These are phyloP conservation scores for Pseudohyphozyma bogoriensis DNA, from an alignment of 768 basidiomycete species.

Conservation along the genomic window DNA sequence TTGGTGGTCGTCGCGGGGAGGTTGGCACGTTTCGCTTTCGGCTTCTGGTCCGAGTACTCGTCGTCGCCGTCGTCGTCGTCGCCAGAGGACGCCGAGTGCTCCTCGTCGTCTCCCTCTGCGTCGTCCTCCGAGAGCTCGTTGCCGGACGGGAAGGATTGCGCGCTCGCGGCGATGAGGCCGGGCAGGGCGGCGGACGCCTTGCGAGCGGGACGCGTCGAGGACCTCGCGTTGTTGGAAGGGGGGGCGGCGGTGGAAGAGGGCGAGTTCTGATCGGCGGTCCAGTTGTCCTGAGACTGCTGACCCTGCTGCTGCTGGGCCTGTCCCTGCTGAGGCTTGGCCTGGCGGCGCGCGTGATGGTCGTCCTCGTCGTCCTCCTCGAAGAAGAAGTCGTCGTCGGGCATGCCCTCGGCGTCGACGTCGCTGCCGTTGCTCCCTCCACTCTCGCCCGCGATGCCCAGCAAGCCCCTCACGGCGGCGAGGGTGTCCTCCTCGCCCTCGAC, in stretches of 20 bases:
- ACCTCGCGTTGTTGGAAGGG: background rate
- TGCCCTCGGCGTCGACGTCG: too few species aligned
- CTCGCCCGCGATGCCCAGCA: too few species aligned
- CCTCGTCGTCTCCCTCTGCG: background rate
- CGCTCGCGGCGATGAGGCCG: background rate
- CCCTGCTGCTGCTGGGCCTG: background rate
- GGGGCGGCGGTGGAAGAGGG: background rate
- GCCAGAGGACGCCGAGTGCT: background rate
- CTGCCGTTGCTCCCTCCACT: too few species aligned
- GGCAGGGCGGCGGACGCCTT: background rate
- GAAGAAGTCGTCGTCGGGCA: too few species aligned
- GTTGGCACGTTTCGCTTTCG: background rate
- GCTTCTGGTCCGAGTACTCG: background rate
- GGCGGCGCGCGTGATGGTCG: too few species aligned
- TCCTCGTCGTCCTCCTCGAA: too few species aligned
- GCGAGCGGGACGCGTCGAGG: background rate
- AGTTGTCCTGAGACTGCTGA: background rate
- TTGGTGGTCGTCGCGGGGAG: too few species aligned
- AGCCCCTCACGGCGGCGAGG: too few species aligned
- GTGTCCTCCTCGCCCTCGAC: too few species aligned
- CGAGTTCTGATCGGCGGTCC: background rate
- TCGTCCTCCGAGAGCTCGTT: too few species aligned
- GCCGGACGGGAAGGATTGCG: background rate
- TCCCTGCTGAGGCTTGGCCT: too few species aligned
- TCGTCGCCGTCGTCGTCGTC: background rate